Percentiles rank a stretch among this genome's conserved stretches.
These are phyloP conservation scores for Monosporascus sp. DNA, from an alignment of 2,329 filamentous ascomycete species.

Conservation along the genomic window DNA sequence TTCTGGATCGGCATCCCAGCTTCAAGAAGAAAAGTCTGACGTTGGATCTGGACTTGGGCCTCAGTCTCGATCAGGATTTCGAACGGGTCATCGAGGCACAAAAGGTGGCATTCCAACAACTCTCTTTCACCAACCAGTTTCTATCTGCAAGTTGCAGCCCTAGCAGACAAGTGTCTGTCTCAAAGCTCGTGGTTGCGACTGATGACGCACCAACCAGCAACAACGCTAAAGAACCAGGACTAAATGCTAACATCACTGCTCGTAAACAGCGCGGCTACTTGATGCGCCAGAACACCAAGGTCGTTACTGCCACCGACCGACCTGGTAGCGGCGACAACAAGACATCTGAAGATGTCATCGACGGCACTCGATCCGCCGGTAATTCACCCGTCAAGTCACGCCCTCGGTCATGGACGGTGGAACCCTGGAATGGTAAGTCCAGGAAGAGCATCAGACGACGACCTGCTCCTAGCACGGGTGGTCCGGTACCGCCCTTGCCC, in stretches of 20 bases:
- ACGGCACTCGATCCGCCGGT: constrained; percentile 53
- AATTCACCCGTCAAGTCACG: constrained; percentile 73
- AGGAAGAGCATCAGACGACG: constrained; percentile 61
- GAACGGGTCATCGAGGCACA: constrained; percentile 91
- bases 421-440: constrained; percentile 86
- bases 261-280: constrained; percentile 89
- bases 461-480: constrained; percentile 40
- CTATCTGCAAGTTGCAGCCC: constrained; percentile 21
- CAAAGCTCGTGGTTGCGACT: constrained; percentile 8
- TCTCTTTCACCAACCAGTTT: constrained; percentile 18
- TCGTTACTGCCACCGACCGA: constrained; percentile 75
- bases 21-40: constrained; percentile 80
- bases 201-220: constrained; percentile 17
- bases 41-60: constrained; percentile 73
- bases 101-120: constrained; percentile 69
- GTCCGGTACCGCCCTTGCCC: constrained; percentile 74
- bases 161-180: constrained; percentile 43
- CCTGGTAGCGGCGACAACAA: constrained; percentile 38
- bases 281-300: constrained; percentile 97
- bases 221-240: constrained; percentile 17
- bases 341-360: constrained; percentile 49
- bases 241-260: constrained; percentile 58
- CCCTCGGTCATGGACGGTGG: constrained; percentile 90
- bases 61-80: constrained; percentile 88
- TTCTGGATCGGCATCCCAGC: constrained; percentile 60